Base-by-base conservation (phyloP, 2,329 filamentous ascomycete genomes). In the Fusarium graminum region DNA sequence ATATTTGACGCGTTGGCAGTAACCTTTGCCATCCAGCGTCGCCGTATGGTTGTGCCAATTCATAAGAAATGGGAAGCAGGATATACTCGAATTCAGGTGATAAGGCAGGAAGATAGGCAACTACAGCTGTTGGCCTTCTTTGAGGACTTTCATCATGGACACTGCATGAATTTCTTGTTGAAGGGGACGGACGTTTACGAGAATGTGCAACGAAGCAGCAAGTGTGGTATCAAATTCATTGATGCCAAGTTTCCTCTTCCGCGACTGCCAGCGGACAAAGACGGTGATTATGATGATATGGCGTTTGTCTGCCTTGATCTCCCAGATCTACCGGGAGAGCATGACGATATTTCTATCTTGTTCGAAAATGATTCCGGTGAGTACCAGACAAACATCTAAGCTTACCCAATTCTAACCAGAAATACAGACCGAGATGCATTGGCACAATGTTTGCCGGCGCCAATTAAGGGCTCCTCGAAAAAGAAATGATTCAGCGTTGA, bases 61-160 rank as follows among this genome's bases (percentile, higher is more conserved):
- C 92, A 96, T 80, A 97, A 97, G 80, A 95, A 95, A 77, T 96
- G 92, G 92, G 93, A 96, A 74, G 92, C 93, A 4, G 88, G 85
- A n/a, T 85, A 85, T 36, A 92, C 92, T 10, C 88, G 94, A 34
- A 82, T 97, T 9, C 93, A 97, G 75, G 83, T 97, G 36, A 88
- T 97, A 34, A 74, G 71, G 53, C 84, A 88, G 67, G 89, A 90
- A 67, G 91, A 93, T 64, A 91, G 88, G 14, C 79, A 88, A 14
- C 79, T 91, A 22, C 92, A 97, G 76, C 81, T 97, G 29, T 80
- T 96, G 22, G 93, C 90, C 4, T 97, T 97, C 79, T 95, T 97
- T 76, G 90, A 93, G 67, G 91, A 94, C 60, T 97, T 97, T 77
- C 88, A 87, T 41, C 92, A 97, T 72, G 93, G 93, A 5, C 89